Base-by-base conservation (phyloP, 306 rosid species). In the Quercus aquifolioides region DNA sequence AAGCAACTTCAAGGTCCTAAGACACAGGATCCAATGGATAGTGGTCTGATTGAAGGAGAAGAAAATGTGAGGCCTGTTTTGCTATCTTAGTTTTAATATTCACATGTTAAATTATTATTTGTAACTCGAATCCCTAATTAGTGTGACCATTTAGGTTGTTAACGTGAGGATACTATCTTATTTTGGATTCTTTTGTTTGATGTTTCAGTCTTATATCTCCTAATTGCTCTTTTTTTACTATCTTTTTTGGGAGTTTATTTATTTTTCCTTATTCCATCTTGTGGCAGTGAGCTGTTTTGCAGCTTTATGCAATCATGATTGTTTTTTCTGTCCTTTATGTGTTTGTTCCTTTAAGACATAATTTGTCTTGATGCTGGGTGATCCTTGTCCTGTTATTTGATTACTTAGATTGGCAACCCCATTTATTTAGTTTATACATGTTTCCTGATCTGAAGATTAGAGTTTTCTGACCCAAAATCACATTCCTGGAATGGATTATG, bases 31-130 rank as follows among this genome's bases (percentile, higher is more conserved):
- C 84, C 76, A 0, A 79, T 43, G 70, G 91, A 86, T 13, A 74
- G 49, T 23, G 81, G 81, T 80, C 49, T 15, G 63, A 65, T 20
- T 5, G 89, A 84, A 10, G 89, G 90, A 38, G 92, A 85, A 59
- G 94, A 85, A 80, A 87, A 87, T 77, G 98, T 91, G 86, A 87
- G 96, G 43, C 6, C 65, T 62, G 9, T 30, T 69, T 7, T 73
- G 65, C 71, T 28, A 73, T 73, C 33, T 51, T 58, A 38, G 4
- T 63, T 78, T 69, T 46, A 54, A 1, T 13, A 3, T 30, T 55
- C 72, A 60, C 43, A 49, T 85, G 20, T 59, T 46, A 54, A 11
- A 46, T 19, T 55, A 33, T 58, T 67, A 33, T 58, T 52, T 69
- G 60, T 55, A 1, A 54, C 11, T 68, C 30, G 23, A n/a, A 23